Evolutionary conservation across 176 grass and related monocot genomes (phyloP).

Genomic region (Tillandsia fasciculata): DNA sequence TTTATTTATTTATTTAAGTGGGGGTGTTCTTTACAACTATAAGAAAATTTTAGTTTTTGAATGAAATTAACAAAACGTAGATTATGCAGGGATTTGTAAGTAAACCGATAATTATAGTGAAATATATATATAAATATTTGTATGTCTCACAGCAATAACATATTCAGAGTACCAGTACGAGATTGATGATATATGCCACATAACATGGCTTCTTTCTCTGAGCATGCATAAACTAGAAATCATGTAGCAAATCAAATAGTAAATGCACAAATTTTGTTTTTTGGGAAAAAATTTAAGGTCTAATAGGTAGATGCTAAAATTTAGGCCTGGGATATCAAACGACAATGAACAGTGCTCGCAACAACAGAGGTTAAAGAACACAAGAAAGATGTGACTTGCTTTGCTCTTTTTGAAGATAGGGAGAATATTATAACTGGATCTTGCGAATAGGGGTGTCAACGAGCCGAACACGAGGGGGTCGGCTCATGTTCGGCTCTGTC

Average conservation of each 20-base stretch:
- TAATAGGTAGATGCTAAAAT: neutral
- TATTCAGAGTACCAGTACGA: neutral
- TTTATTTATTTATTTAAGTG: neutral
- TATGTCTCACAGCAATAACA: no score
- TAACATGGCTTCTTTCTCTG: no score
- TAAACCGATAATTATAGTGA: no score
- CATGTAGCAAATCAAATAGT: no score
- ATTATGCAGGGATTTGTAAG: no score
- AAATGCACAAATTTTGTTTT: no score
- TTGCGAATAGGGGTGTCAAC: no score
- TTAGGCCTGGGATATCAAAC: slow-evolving; percentile 95
- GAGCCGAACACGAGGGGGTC: no score
- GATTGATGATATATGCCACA: neutral
- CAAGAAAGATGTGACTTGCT: slow-evolving; percentile 67
- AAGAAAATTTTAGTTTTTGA: neutral
- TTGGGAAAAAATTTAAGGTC: neutral
- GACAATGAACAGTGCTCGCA: slow-evolving; percentile 59
- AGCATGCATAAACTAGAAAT: no score
- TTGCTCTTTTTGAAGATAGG: slow-evolving; percentile 61
- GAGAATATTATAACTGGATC: slow-evolving; percentile 81
- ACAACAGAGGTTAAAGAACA: slow-evolving; percentile 68
- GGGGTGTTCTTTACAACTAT: neutral
- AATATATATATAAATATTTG: no score
- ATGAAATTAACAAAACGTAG: neutral
- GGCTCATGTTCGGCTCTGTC: no score